A percentile compares a stretch with the other conserved stretches of the same genome.
These are phyloP conservation scores for Leccinum fibrillosum DNA, from an alignment of 768 basidiomycete genomes.

Conservation along the genomic window DNA sequence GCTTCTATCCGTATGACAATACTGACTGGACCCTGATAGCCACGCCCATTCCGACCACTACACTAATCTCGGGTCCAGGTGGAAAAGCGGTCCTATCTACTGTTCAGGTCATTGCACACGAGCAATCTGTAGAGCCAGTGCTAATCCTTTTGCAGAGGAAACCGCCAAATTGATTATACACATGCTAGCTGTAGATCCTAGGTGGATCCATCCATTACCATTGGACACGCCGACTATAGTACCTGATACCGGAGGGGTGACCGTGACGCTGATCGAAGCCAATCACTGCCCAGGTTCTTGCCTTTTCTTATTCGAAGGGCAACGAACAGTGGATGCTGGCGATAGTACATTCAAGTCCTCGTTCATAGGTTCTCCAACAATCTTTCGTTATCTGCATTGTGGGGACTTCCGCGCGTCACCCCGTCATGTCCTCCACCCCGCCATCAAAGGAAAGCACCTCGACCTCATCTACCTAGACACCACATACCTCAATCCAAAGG, in stretches of 20 bases:
- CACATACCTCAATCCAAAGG: conserved; percentile 90
- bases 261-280: conserved; percentile 93
- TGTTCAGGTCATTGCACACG: conserved; percentile 57
- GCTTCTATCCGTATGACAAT: neutral
- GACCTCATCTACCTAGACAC: conserved; percentile 95
- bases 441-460: conserved; percentile 73
- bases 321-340: conserved; percentile 84
- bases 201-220: conserved; percentile 88
- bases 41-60: conserved; percentile 98
- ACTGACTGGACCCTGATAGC: conserved; percentile 38
- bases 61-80: conserved; percentile 83
- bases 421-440: conserved; percentile 79
- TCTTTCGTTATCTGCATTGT: conserved; percentile 92
- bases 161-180: conserved; percentile 91
- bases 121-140: neutral
- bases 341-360: conserved; percentile 74
- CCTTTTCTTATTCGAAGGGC: conserved; percentile 91
- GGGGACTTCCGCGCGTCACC: conserved; percentile 94
- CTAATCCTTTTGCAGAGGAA: conserved; percentile 40
- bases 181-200: conserved; percentile 83
- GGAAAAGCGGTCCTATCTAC: conserved; percentile 93
- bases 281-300: conserved; percentile 98
- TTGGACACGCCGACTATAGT: conserved; percentile 72
- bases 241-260: conserved; percentile 81
- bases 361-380: conserved; percentile 62